These are phyloP conservation scores for Malassezia vespertilionis DNA, from an alignment of 1,284 basidiomycete species.

Conservation along the genomic window DNA sequence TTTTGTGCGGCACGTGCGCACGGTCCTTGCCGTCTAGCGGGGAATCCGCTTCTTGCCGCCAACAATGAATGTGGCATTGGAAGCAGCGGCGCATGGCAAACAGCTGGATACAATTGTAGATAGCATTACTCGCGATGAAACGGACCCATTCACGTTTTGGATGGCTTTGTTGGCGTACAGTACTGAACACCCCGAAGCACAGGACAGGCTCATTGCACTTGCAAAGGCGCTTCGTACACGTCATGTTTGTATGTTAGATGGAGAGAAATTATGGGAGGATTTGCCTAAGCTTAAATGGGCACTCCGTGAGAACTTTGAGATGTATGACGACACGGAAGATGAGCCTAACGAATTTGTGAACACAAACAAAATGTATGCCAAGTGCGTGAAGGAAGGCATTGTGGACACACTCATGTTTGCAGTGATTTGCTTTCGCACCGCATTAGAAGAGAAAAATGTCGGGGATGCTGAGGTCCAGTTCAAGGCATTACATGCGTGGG, in stretches of 20 bases:
- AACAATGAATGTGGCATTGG: not conserved
- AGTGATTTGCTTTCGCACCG: not conserved
- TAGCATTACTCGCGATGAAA: not conserved
- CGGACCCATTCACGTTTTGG: slow-evolving; percentile 6
- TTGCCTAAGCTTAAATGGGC: not conserved
- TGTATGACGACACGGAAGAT: not conserved
- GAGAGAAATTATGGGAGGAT: not conserved
- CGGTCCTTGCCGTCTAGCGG: too few species aligned
- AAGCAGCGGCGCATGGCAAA: not conserved
- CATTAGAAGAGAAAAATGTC: not conserved
- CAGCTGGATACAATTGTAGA: not conserved
- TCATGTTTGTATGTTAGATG: not conserved
- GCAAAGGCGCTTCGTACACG: not conserved
- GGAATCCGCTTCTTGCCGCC: too few species aligned
- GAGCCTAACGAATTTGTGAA: not conserved
- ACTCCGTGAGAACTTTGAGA: slow-evolving; percentile 4
- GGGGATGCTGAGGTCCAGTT: not conserved
- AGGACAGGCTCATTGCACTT: slow-evolving; percentile 1
- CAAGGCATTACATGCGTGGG: not conserved
- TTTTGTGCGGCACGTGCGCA: not conserved
- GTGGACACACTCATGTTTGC: slow-evolving; percentile 1
- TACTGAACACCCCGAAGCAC: not conserved
- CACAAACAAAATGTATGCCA: not conserved
- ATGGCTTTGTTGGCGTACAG: slow-evolving; percentile 1
- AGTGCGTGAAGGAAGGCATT: not conserved